Base-by-base conservation (phyloP, 1,284 basidiomycete species). In the Malassezia japonica region DNA sequence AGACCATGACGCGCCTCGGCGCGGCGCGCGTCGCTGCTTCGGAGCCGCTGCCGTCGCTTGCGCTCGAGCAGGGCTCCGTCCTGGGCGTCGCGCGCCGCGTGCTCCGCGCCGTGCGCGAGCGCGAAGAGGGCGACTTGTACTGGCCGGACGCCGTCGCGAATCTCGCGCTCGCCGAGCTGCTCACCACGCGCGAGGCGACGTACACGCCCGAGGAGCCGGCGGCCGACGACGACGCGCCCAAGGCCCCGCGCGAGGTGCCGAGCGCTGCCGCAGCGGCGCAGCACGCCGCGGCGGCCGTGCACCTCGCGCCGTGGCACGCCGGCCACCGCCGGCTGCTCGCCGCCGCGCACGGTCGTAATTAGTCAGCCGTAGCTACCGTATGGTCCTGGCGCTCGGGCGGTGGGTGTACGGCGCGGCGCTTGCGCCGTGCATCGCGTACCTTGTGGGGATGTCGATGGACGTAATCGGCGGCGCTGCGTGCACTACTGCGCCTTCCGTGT, bases 291-390 rank as follows among this genome's bases (percentile, higher is more conserved):
- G 13, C 32, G 21, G n/a, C 36, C 24, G 34, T 48, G 36, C 53
- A 48, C 27, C 38, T 50, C 38, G 60, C 45, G 51, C 55, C 41
- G 29, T 45, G 38, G 72, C 77, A 86, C 84, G 59, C 82, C 85
- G 57, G 76, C 80, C 1, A 63, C 12, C 28, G 40, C 31, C 32
- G 23, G 24, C 16, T 37, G 9, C 24, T 52, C 15, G 25, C 20
- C 6, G 44, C 38, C 15, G 42, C 33, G 28, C 49, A 18, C 10
- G 13, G 38, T 38, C 38, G 6, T 24, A 18, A 15, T 52, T 52
- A 46, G 50, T 52, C 43, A 52, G 44, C 25, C 31, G 8, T 37
- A 28, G 38, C 5, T 20, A n/a, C 39, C 25, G 15, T 21, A 12
- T 25, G 23, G n/a, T n/a, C n/a, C n/a, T n/a, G n/a, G n/a, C n/a